Evolutionary conservation across 495 filamentous ascomycete species (phyloP), one percentile per base, ranked within the genome.

Genomic region (Talaromyces thailandensis): DNA sequence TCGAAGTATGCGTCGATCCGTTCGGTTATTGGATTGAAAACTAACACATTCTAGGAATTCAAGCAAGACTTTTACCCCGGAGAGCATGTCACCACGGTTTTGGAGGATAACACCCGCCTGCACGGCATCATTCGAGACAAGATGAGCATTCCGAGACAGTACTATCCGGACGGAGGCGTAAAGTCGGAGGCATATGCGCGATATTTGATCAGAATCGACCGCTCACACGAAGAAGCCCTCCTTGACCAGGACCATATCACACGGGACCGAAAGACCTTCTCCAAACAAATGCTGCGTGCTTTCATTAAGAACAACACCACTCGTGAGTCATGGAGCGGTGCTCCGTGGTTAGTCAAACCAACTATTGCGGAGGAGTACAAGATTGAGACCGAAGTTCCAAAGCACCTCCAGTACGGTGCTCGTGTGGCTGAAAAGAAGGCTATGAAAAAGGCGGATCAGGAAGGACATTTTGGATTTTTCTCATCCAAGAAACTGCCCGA

Each of bases 281-380:
- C 93, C 43, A 99, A 99, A 75, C 86, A 93, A 52, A 91, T 96
- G 72, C 78, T 99, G 58, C 86, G 93, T 29, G 89, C 91, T 2
- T 98, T 97, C 64, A 91, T 99, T 62, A 96, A 96, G 69, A 93
- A 96, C 74, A 94, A 91, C 6, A 88, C 96, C 14, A 91, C 87
- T 12, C 81, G 93, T 62, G 95, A 98, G 67, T 82, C 92, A 0
- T 98, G 93, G 93, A 90, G 83, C 50, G 93, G 93, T 4, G 94
- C 94, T 0, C 95, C 95, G 9, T 99, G 94, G 94, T 71, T 96
- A 37, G 93, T 98, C 23, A 98, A 96, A 74, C 82, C 88, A 21
- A 84, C 89, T 56, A 84, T 96, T 53, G 95, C 95, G 1, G 84
- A 86, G 31, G 80, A 86, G 64, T 96, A 92, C 67, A 88, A 88